A percentile compares a stretch with the other conserved stretches of the same genome.
phyloP scores from a whole-genome alignment of 495 filamentous ascomycete genomes.

The Gamarada debralockiae region DNA sequence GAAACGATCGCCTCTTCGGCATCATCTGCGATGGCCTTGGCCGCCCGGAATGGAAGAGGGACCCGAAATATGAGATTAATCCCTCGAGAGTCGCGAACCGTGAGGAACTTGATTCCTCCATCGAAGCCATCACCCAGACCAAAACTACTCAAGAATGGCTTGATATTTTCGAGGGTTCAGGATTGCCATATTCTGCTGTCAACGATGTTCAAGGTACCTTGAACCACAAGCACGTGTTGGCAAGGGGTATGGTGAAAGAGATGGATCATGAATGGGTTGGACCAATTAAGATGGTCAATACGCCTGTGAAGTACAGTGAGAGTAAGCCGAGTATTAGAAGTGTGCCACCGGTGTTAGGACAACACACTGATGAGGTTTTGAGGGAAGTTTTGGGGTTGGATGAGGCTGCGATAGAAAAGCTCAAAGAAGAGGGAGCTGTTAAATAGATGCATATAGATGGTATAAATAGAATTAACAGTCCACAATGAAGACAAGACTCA shows the following conservation, averaged over 20 bases:
- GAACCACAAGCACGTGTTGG: constrained; percentile 80
- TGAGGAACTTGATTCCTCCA: constrained; percentile 66
- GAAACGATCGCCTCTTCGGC: constrained; percentile 88
- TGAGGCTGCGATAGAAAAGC: constrained; percentile 52
- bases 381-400: constrained; percentile 59
- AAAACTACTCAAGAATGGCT: constrained; percentile 92
- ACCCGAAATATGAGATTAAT: constrained; percentile 75
- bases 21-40: constrained; percentile 78
- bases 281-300: constrained; percentile 83
- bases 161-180: constrained; percentile 78
- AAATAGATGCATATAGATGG: constrained; percentile 36
- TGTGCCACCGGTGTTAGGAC: constrained; percentile 80
- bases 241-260: constrained; percentile 83
- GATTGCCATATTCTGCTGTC: constrained; percentile 92
- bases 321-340: constrained; percentile 72
- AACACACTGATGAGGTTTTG: constrained; percentile 90
- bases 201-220: constrained; percentile 87
- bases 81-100: constrained; percentile 78
- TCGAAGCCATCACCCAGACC: constrained; percentile 66
- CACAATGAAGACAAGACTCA: too few species aligned
- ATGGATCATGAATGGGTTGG: constrained; percentile 81
- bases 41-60: constrained; percentile 73
- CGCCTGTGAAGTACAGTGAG: constrained; percentile 93
- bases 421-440: constrained; percentile 71
- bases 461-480: neutral